These are phyloP conservation scores for Daedalea quercina DNA, from an alignment of 768 basidiomycete genomes.

Conservation along the genomic window DNA sequence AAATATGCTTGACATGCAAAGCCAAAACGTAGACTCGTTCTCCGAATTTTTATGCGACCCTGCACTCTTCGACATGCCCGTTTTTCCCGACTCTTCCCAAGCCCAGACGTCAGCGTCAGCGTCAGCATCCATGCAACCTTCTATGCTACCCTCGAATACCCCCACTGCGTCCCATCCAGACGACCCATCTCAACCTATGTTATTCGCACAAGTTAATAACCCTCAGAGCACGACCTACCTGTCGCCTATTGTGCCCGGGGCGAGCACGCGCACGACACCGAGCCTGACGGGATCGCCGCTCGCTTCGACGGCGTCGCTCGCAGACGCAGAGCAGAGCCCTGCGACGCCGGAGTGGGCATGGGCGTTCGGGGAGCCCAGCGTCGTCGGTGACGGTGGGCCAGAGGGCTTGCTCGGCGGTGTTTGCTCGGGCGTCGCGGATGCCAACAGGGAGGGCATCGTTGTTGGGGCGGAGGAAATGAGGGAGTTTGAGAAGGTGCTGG, in stretches of 20 bases:
- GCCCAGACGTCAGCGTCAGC: not conserved
- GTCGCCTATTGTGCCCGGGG: not conserved
- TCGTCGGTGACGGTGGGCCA: slow-evolving; percentile 4
- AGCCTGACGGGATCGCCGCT: slow-evolving; percentile 14
- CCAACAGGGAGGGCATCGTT: not conserved
- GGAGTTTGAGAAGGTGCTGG: slow-evolving; percentile 8
- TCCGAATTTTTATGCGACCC: slow-evolving; percentile 18
- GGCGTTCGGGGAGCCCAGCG: slow-evolving; percentile 11
- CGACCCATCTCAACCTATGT: too few species aligned
- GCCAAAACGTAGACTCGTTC: not conserved
- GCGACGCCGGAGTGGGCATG: slow-evolving; percentile 20
- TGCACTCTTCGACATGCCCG: slow-evolving; percentile 11
- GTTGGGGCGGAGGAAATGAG: slow-evolving; percentile 4
- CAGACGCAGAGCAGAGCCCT: slow-evolving; percentile 15
- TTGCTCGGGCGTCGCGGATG: not conserved
- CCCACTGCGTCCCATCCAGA: too few species aligned
- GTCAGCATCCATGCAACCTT: not conserved
- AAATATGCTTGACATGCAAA: not conserved
- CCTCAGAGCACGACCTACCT: not conserved
- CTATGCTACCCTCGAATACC: not conserved
- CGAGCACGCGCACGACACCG: not conserved
- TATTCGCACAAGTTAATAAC: too few species aligned
- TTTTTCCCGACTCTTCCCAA: not conserved
- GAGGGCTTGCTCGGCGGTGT: not conserved
- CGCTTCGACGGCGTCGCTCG: slow-evolving; percentile 14